Percentiles rank a stretch among this genome's conserved stretches.
Evolutionary conservation across 176 grass and related monocot genomes (phyloP).

Genomic region (Eleusine coracana): DNA sequence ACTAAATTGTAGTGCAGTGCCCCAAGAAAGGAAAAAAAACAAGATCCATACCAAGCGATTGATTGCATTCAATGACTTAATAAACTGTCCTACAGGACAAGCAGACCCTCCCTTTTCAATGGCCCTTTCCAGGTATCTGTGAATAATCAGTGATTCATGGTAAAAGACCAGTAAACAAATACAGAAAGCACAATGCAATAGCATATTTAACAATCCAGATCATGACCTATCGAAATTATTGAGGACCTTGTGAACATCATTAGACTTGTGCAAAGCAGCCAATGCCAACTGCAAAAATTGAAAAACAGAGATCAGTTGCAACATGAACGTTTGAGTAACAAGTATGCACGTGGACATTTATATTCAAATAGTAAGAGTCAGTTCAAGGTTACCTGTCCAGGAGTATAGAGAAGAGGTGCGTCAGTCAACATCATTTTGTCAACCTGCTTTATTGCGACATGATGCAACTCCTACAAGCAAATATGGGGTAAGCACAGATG

Average conservation of each 20-base stretch:
- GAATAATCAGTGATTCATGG: conserved; percentile 36
- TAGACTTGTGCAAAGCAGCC: conserved; percentile 78
- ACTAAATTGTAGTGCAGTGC: background rate
- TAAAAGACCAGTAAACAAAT: conserved; percentile 21
- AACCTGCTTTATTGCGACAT: conserved; percentile 56
- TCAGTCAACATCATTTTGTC: conserved; percentile 96
- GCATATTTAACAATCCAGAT: conserved; percentile 34
- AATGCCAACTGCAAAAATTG: conserved; percentile 78
- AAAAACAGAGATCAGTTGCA: conserved; percentile 1
- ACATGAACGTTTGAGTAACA: background rate
- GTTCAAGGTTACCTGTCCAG: conserved; percentile 75
- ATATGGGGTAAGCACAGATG: conserved; percentile 26
- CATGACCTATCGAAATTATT: conserved; percentile 85
- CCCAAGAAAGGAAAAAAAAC: conserved; percentile 9
- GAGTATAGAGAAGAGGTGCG: conserved; percentile 88
- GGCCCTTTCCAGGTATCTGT: conserved; percentile 82
- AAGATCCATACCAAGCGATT: conserved; percentile 66
- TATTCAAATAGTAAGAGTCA: conserved; percentile 7
- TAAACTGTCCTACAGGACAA: conserved; percentile 61
- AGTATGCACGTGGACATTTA: background rate
- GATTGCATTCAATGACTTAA: conserved; percentile 56
- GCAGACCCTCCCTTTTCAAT: conserved; percentile 58
- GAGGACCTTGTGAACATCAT: conserved; percentile 61
- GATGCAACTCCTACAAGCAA: conserved; percentile 61
- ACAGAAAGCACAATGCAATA: background rate